phyloP scores from a whole-genome alignment of 495 filamentous ascomycete species.

The Penicillium turbatum region DNA sequence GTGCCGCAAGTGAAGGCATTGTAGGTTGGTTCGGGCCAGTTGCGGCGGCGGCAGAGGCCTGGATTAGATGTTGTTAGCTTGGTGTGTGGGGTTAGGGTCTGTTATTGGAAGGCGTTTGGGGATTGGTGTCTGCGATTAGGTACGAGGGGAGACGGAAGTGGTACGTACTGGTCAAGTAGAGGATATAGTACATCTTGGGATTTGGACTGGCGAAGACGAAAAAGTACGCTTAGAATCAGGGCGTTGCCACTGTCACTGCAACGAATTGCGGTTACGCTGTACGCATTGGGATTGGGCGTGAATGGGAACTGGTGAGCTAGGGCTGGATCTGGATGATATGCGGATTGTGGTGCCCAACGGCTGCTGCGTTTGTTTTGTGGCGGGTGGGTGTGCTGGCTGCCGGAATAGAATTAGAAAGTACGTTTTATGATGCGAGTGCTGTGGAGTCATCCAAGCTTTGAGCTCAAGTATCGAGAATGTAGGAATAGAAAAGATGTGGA shows the following conservation, averaged over 20 bases:
- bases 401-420: too few species aligned
- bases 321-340: constrained; percentile 11
- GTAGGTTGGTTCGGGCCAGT: constrained; percentile 91
- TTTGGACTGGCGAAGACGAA: constrained; percentile 8
- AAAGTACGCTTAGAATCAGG: constrained; percentile 13
- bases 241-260: constrained; percentile 25
- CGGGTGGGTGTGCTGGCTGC: not conserved
- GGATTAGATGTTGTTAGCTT: constrained; percentile 18
- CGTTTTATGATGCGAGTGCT: too few species aligned
- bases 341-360: constrained; percentile 37
- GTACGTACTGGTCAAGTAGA: constrained; percentile 63
- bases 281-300: constrained; percentile 30
- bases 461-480: too few species aligned
- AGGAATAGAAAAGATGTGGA: too few species aligned
- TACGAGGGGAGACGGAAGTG: constrained; percentile 12
- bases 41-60: constrained; percentile 95
- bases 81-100: too few species aligned
- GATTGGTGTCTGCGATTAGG: not conserved
- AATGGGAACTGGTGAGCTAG: constrained; percentile 1
- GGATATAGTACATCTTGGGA: constrained; percentile 59
- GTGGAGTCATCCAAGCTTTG: too few species aligned
- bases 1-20: constrained; percentile 61
- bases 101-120: not conserved
- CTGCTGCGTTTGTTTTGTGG: not conserved
- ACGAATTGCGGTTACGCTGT: constrained; percentile 30